phyloP scores from a whole-genome alignment of 2,329 filamentous ascomycete species.

The Boeremia exigua region DNA sequence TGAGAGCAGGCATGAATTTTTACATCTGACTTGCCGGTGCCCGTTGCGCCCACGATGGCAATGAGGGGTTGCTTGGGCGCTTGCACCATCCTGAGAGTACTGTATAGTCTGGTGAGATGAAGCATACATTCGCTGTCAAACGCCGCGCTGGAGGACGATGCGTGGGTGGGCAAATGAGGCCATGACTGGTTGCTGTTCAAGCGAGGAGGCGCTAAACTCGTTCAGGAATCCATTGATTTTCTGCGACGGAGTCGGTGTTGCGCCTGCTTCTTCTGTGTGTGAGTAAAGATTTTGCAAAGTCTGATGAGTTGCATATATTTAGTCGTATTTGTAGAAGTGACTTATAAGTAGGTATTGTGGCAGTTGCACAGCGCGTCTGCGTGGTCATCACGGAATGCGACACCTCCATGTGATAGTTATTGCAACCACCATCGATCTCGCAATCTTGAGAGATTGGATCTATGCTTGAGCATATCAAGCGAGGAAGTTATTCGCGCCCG shows the following conservation, averaged over 20 bases:
- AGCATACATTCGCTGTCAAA: constrained; percentile 31
- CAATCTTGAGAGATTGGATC: too few species aligned
- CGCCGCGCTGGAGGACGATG: constrained; percentile 2
- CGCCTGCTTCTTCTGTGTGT: not conserved
- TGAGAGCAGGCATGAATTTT: constrained; percentile 20
- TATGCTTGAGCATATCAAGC: too few species aligned
- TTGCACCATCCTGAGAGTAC: constrained; percentile 31
- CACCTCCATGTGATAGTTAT: too few species aligned
- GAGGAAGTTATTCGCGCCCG: too few species aligned
- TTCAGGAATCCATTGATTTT: not conserved
- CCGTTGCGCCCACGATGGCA: constrained; percentile 85
- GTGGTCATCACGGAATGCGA: too few species aligned
- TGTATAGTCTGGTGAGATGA: constrained; percentile 24
- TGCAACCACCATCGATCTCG: too few species aligned
- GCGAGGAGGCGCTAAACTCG: constrained; percentile 6
- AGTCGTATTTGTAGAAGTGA: too few species aligned
- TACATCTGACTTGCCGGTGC: constrained; percentile 92
- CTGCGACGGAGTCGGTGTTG: not conserved
- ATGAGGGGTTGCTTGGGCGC: constrained; percentile 65
- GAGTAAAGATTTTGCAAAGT: too few species aligned
- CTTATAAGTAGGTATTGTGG: too few species aligned
- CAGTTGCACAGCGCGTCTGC: too few species aligned
- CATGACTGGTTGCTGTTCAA: constrained; percentile 6
- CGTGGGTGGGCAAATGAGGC: not conserved
- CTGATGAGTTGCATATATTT: too few species aligned